Conservation (phyloP, 352 stramenopile genomes). For the Phytophthora boehmeriae region DNA sequence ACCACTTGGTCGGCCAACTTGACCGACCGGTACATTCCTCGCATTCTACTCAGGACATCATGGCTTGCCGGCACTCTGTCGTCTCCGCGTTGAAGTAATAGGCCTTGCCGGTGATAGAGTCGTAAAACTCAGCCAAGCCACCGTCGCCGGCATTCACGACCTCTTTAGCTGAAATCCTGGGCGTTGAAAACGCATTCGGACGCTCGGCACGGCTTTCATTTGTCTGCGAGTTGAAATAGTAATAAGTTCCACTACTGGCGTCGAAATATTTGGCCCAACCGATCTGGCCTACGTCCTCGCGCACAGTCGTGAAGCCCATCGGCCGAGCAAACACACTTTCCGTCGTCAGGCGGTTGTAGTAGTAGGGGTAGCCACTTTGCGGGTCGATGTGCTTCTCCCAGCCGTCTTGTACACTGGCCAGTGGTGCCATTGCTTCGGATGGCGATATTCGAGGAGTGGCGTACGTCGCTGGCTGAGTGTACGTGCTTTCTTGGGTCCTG, state of each 20-base stretch:
- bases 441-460: conserved; percentile 31
- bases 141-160: conserved; percentile 11
- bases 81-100: conserved; percentile 59
- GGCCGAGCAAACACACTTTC: conserved; percentile 69
- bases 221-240: conserved; percentile 68
- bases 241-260: conserved; percentile 52
- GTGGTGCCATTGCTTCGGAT: background rate
- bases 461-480: conserved; percentile 33
- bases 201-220: conserved; percentile 52
- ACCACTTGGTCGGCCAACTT: too few species aligned
- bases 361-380: conserved; percentile 62
- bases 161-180: conserved; percentile 30
- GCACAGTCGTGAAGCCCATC: conserved; percentile 33
- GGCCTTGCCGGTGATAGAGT: conserved; percentile 42
- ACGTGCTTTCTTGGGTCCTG: conserved; percentile 41
- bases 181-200: conserved; percentile 48
- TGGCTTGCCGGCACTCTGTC: conserved; percentile 50
- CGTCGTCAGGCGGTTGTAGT: conserved; percentile 77
- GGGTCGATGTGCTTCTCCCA: conserved; percentile 64
- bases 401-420: conserved; percentile 19
- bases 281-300: conserved; percentile 4
- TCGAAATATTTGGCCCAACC: conserved; percentile 70
- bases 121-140: conserved; percentile 42
- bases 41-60: background rate
- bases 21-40: too few species aligned